Evolutionary conservation across 345 rosid genomes (phyloP).

Genomic region (Nephelium lappaceum): DNA sequence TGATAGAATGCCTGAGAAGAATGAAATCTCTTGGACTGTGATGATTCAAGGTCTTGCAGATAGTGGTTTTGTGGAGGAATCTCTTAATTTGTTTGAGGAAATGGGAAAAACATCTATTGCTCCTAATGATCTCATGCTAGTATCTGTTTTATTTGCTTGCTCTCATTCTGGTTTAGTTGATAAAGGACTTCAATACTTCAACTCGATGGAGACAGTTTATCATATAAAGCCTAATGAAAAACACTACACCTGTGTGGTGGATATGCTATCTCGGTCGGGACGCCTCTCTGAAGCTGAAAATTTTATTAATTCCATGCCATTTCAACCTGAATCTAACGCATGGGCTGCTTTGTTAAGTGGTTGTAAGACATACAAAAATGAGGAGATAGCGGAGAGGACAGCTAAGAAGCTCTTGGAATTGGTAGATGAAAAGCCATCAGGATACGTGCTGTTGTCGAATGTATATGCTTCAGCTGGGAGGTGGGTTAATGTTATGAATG

Average conservation of each 20-base stretch:
- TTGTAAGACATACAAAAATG: conserved; percentile 48
- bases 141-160: conserved; percentile 61
- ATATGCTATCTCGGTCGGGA: conserved; percentile 64
- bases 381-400: conserved; percentile 48
- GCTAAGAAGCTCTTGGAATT: conserved; percentile 43
- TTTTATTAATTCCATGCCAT: conserved; percentile 53
- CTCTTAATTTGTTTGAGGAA: conserved; percentile 48
- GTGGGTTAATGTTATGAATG: conserved; percentile 50
- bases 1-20: conserved; percentile 39
- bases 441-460: conserved; percentile 55
- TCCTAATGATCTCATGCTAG: conserved; percentile 50
- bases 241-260: conserved; percentile 58
- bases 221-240: conserved; percentile 43
- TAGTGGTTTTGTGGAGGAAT: conserved; percentile 50
- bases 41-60: conserved; percentile 67
- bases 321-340: conserved; percentile 49
- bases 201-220: conserved; percentile 44
- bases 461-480: conserved; percentile 61
- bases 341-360: conserved; percentile 57
- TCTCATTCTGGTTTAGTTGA: conserved; percentile 55
- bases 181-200: conserved; percentile 46
- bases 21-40: conserved; percentile 52
- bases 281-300: conserved; percentile 59
- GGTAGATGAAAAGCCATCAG: conserved; percentile 40
- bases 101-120: conserved; percentile 35